These are phyloP conservation scores for Phialocephala sp. DNA, from an alignment of 2,329 filamentous ascomycete genomes.

Conservation along the genomic window DNA sequence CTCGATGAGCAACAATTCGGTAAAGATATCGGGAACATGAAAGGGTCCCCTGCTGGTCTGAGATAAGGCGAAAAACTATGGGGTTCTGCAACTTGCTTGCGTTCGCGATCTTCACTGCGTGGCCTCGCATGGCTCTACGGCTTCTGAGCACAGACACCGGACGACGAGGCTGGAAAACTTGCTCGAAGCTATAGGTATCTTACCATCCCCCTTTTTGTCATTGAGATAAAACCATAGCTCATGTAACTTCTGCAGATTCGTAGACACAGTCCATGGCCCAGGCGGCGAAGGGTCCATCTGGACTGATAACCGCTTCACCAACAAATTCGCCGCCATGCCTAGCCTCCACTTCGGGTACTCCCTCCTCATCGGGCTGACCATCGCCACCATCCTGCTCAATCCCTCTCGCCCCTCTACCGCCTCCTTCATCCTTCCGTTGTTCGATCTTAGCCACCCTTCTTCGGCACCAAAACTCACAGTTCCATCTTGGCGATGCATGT, in stretches of 20 bases:
- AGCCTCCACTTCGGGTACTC: conserved; percentile 79
- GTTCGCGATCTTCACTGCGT: conserved; percentile 62
- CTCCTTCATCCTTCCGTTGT: conserved; percentile 43
- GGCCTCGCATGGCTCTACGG: conserved; percentile 66
- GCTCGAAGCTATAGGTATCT: conserved; percentile 58
- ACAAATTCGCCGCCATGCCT: conserved; percentile 80
- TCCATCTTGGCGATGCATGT: conserved; percentile 56
- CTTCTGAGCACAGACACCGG: conserved; percentile 55
- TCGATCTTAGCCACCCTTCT: conserved; percentile 38
- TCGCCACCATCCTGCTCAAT: conserved; percentile 67
- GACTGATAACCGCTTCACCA: conserved; percentile 76
- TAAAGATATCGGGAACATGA: conserved; percentile 44
- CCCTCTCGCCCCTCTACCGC: conserved; percentile 54
- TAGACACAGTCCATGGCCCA: conserved; percentile 62
- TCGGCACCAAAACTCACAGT: conserved; percentile 45
- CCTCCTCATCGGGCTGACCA: conserved; percentile 72
- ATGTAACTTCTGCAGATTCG: conserved; percentile 48
- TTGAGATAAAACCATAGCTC: background rate
- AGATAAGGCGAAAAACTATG: conserved; percentile 60
- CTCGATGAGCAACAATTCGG: conserved; percentile 47
- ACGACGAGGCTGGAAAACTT: conserved; percentile 60
- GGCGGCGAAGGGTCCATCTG: conserved; percentile 70
- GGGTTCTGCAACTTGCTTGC: conserved; percentile 63
- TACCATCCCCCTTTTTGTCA: conserved; percentile 12
- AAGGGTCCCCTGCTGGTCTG: conserved; percentile 51